A percentile compares a stretch with the other conserved stretches of the same genome.
These are phyloP conservation scores for Candida berthetii DNA, from an alignment of 805 yeast species.

Conservation along the genomic window DNA sequence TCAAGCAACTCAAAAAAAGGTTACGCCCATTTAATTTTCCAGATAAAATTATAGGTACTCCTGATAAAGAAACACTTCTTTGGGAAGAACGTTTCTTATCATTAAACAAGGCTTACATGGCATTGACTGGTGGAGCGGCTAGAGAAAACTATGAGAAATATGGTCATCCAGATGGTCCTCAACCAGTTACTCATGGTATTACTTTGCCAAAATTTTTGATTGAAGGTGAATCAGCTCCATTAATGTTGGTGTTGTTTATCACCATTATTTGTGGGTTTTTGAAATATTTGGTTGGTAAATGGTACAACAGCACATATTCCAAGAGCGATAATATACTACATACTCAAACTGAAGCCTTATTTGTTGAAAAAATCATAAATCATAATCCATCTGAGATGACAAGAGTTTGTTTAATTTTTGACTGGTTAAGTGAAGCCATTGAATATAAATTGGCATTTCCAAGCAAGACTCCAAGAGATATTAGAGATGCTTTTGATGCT, in stretches of 20 bases:
- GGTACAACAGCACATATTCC: slow-evolving; percentile 89
- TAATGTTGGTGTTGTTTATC: slow-evolving; percentile 62
- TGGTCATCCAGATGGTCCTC: slow-evolving; percentile 99
- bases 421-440: slow-evolving; percentile 55
- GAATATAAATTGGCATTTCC: slow-evolving; percentile 49
- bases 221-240: slow-evolving; percentile 69
- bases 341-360: slow-evolving; percentile 74
- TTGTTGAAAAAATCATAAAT: slow-evolving; percentile 68
- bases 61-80: slow-evolving; percentile 45
- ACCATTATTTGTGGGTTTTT: slow-evolving; percentile 68
- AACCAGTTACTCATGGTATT: slow-evolving; percentile 83
- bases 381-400: slow-evolving; percentile 61
- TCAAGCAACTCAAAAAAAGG: slow-evolving; percentile 80
- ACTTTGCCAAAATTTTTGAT: slow-evolving; percentile 90
- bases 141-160: slow-evolving; percentile 77
- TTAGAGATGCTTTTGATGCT: slow-evolving; percentile 44
- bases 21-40: slow-evolving; percentile 84
- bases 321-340: slow-evolving; percentile 81
- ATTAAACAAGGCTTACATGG: slow-evolving; percentile 88
- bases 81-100: slow-evolving; percentile 74
- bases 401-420: slow-evolving; percentile 48
- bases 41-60: slow-evolving; percentile 68
- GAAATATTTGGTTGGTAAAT: slow-evolving; percentile 74
- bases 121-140: slow-evolving; percentile 85
- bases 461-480: slow-evolving; percentile 36